Base-by-base conservation (phyloP, 805 yeast species). In the Starmerella asiatica region DNA sequence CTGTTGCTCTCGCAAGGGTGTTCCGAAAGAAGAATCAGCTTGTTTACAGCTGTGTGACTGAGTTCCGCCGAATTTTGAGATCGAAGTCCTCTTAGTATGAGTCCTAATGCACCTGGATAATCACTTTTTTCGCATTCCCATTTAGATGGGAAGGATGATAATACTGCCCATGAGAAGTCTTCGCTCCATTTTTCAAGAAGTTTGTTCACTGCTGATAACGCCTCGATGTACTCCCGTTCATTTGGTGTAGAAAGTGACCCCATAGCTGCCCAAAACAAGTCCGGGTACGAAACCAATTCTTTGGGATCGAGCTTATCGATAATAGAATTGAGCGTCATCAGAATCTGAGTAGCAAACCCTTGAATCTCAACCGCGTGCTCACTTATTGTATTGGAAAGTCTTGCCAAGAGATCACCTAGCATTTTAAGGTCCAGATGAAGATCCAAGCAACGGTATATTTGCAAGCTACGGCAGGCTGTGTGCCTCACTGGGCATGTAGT, bases 401-500 rank as follows among this genome's bases (percentile, higher is more conserved):
- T 71, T 40, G 88, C 94, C 9, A 91, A 65, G 94, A 91, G 83
- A 60, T 86, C 97, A 40, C 83, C 74, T 33, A 93, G 63, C 95
- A 91, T 88, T 9, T 71, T 67, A 53, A 79, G 86, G 54, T 91
- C 96, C 45, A 88, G 62, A 50, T 77, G 75, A 7, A 82, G 71
- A n/a, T 85, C 62, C 41, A 91, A 59, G 3, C 93, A 80, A 32
- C 99, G 67, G 62, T 86, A 91, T 0, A 86, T 69, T 56, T 91
- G 98, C 60, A 93, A 88, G 0, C 97, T 86, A 20, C 98, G 70
- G 49, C 98, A 91, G 0, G 99, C 98, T 49, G 91, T 73, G 56
- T 93, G 99, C 53, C 96, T 70, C 2, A 88, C 97, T 2, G 96
- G 93, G 62, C 97, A 91, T 1, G 94, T 78, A 0, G 98, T 91